phyloP scores from a whole-genome alignment of 176 grass and related monocot genomes.

The Hsuehochloa calcarea region DNA sequence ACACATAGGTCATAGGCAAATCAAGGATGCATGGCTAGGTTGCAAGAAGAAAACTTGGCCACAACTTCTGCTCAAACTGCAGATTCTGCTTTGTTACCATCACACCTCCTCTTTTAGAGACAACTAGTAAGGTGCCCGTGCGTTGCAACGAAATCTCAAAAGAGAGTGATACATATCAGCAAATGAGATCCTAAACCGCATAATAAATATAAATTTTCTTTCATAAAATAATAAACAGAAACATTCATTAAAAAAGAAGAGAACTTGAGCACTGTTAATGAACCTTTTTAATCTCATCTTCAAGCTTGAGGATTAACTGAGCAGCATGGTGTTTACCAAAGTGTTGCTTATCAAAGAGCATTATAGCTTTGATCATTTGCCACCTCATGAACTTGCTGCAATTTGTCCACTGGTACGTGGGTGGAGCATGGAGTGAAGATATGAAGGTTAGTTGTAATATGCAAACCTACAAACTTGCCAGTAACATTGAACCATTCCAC shows the following conservation, averaged over 20 bases:
- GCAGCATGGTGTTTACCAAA: conserved; percentile 85
- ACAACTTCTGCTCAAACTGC: too few relatives aligned
- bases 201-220: too few relatives aligned
- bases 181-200: too few relatives aligned
- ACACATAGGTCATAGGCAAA: too few relatives aligned
- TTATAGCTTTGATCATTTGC: conserved; percentile 53
- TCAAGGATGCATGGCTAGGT: too few relatives aligned
- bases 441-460: conserved; percentile 16
- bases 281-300: conserved; percentile 92
- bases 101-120: too few relatives aligned
- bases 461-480: conserved; percentile 87
- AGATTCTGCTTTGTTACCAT: too few relatives aligned
- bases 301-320: conserved; percentile 69
- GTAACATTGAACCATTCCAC: conserved; percentile 70
- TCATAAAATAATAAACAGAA: too few relatives aligned
- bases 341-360: conserved; percentile 84
- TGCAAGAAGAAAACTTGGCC: too few relatives aligned
- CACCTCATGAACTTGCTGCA: conserved; percentile 65
- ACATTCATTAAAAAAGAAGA: background rate
- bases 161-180: too few relatives aligned
- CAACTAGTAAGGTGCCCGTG: too few relatives aligned
- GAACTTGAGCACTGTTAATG: background rate
- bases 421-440: background rate
- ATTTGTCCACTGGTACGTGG: conserved; percentile 58
- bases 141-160: too few relatives aligned